phyloP scores from a whole-genome alignment of 768 basidiomycete species.

The Auricularia auricula-judae region DNA sequence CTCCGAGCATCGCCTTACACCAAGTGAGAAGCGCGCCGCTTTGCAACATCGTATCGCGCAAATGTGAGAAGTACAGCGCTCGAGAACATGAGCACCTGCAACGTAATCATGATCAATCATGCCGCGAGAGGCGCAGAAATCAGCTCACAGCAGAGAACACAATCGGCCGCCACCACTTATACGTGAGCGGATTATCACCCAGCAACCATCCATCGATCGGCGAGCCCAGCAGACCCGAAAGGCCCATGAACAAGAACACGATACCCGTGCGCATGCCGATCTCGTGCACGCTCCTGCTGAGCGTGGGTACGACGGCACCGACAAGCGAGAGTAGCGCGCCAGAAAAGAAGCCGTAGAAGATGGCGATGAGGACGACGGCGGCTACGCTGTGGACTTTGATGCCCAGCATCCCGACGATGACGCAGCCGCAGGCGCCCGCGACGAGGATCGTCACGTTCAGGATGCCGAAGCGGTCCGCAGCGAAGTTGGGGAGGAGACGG shows the following conservation, averaged over 20 bases:
- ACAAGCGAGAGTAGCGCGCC: slow-evolving; percentile 18
- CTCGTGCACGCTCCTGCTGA: slow-evolving; percentile 3
- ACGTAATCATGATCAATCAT: not conserved
- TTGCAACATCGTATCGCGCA: not conserved
- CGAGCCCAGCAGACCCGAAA: not conserved
- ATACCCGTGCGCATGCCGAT: slow-evolving; percentile 19
- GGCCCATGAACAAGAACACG: slow-evolving; percentile 6
- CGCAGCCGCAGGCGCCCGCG: slow-evolving; percentile 48
- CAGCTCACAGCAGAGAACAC: not conserved
- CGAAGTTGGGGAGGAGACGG: slow-evolving; percentile 15
- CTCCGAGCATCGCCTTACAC: too few relatives aligned
- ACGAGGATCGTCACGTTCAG: slow-evolving; percentile 41
- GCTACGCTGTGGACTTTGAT: slow-evolving; percentile 16
- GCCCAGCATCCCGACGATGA: slow-evolving; percentile 45
- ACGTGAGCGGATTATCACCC: not conserved
- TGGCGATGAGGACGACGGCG: slow-evolving; percentile 15
- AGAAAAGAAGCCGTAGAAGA: slow-evolving; percentile 16
- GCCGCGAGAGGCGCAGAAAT: not conserved
- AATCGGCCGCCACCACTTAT: not conserved
- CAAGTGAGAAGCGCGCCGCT: not conserved
- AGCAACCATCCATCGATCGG: not conserved
- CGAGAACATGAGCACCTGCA: not conserved
- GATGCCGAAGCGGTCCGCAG: slow-evolving; percentile 16
- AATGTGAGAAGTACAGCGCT: not conserved
- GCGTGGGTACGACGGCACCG: slow-evolving; percentile 9